Base-by-base conservation (phyloP, 1,139 yeast genomes). In the Taphrina sp. region DNA sequence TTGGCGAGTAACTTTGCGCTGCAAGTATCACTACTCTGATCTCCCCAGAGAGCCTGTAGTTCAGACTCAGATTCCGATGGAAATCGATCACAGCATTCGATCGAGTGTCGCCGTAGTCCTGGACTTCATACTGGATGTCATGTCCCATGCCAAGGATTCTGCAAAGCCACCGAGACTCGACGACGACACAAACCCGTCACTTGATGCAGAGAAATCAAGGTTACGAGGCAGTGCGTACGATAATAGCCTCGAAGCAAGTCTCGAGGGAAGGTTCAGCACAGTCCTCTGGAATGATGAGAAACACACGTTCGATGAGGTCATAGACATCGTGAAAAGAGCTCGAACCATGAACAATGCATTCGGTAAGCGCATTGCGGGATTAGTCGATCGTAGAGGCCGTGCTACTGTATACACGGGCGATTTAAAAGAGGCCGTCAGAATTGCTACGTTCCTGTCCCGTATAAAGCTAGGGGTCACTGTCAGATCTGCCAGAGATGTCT, bases 41-140 rank as follows among this genome's bases (percentile, higher is more conserved):
- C 23, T 23, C 62, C 41, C 38, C 57, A 57, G 56, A 42, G 59
- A 33, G 7, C 53, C 59, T 22, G 58, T 61, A 12, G 63, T 65
- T 1, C 56, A 59, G 26, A 47, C 59, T 5, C 44, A 56, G 5
- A 45, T 42, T 20, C 69, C 71, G 1, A 63, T 63, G 10, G 72
- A 69, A 24, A 59, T 70, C 8, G 60, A 62, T 23, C 46, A 57
- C 3, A 60, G 69, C 12, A 61, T 70, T 2, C 49, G 60, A 39
- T 59, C 58, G 5, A 78, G 87, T 0, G 68, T 88, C 4, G 80
- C 78, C 53, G 71, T 76, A 0, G 72, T 81, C 0, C 69, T 89
- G 35, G 96, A 92, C 70, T 89, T 77, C 65, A 75, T 85, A 7
- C 77, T 90, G 35, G 96, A 90, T 66, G 84, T 86, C 1, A 76